These are phyloP conservation scores for Candida pseudofarinosa DNA, from an alignment of 805 yeast genomes.

Conservation along the genomic window DNA sequence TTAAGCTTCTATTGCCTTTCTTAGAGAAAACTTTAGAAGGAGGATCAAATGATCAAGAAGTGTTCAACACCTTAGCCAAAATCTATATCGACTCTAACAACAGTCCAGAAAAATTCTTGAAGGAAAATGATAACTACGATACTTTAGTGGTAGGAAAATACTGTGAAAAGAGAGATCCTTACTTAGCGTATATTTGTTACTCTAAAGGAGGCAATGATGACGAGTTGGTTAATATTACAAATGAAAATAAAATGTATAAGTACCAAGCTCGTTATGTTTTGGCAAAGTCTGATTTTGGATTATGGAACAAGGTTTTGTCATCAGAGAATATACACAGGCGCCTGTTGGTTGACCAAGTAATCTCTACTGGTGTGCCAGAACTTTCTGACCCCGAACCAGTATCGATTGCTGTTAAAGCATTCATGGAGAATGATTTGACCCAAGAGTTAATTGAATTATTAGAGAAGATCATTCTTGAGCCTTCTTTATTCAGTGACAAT, in stretches of 20 bases:
- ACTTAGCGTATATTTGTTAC: slow-evolving; percentile 94
- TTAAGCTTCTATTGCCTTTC: slow-evolving; percentile 88
- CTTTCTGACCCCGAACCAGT: slow-evolving; percentile 89
- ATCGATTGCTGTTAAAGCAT: slow-evolving; percentile 88
- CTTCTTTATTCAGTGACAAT: slow-evolving; percentile 94
- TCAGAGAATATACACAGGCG: slow-evolving; percentile 83
- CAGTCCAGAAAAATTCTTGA: slow-evolving; percentile 93
- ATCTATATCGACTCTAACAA: slow-evolving; percentile 97
- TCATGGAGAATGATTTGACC: slow-evolving; percentile 93
- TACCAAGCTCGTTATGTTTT: slow-evolving; percentile 97
- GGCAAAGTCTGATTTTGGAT: slow-evolving; percentile 74
- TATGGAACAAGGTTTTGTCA: slow-evolving; percentile 78
- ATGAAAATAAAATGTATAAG: slow-evolving; percentile 96
- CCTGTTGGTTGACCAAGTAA: slow-evolving; percentile 88
- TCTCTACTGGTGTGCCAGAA: slow-evolving; percentile 95
- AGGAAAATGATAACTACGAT: slow-evolving; percentile 85
- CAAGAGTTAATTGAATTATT: slow-evolving; percentile 88
- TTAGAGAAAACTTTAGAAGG: slow-evolving; percentile 81
- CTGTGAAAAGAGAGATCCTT: slow-evolving; percentile 99
- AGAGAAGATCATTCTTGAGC: slow-evolving; percentile 94
- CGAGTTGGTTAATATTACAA: slow-evolving; percentile 87
- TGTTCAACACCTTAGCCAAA: slow-evolving; percentile 92
- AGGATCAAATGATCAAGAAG: slow-evolving; percentile 86
- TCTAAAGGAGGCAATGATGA: slow-evolving; percentile 91
- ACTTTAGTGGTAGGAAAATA: slow-evolving; percentile 95